Conservation (phyloP, 352 stramenopile species). For the Phytopythium delawarense region DNA sequence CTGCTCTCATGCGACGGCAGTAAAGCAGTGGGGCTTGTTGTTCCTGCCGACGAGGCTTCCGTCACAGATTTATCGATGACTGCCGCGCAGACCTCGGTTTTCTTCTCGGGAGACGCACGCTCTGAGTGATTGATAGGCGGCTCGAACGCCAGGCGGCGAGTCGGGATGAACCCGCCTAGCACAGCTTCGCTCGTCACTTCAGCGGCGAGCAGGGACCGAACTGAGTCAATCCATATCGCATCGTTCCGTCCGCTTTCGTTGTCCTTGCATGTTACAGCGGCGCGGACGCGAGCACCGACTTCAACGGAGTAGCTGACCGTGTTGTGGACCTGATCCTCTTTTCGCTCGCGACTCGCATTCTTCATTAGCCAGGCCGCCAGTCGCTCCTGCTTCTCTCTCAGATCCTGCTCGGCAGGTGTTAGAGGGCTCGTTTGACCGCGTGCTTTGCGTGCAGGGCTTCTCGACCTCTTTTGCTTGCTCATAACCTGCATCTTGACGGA, state of each 20-base stretch:
- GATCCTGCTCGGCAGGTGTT: neutral
- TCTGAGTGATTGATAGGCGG: neutral
- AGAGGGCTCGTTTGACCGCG: neutral
- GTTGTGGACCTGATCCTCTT: neutral
- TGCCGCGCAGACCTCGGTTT: neutral
- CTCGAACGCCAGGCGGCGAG: slow-evolving; percentile 26
- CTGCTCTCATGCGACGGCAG: neutral
- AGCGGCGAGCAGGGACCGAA: slow-evolving; percentile 41
- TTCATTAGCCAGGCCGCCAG: slow-evolving; percentile 11
- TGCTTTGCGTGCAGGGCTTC: neutral
- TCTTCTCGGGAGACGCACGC: neutral
- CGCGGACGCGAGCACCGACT: slow-evolving; percentile 28
- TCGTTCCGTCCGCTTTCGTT: slow-evolving; percentile 6
- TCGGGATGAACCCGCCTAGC: slow-evolving; percentile 38
- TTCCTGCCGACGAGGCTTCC: neutral
- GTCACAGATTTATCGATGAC: neutral
- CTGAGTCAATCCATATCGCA: slow-evolving; percentile 38
- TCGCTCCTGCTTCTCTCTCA: neutral
- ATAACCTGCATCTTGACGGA: neutral
- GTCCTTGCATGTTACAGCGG: slow-evolving; percentile 13
- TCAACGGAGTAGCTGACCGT: slow-evolving; percentile 27
- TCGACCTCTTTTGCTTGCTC: neutral
- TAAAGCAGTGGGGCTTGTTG: neutral
- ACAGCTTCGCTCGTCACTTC: slow-evolving; percentile 57
- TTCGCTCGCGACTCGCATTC: slow-evolving; percentile 17